A percentile compares a stretch with the other conserved stretches of the same genome.
These are phyloP conservation scores for Craterostigma plantagineum DNA, from an alignment of 257 asterid genomes.

Conservation along the genomic window DNA sequence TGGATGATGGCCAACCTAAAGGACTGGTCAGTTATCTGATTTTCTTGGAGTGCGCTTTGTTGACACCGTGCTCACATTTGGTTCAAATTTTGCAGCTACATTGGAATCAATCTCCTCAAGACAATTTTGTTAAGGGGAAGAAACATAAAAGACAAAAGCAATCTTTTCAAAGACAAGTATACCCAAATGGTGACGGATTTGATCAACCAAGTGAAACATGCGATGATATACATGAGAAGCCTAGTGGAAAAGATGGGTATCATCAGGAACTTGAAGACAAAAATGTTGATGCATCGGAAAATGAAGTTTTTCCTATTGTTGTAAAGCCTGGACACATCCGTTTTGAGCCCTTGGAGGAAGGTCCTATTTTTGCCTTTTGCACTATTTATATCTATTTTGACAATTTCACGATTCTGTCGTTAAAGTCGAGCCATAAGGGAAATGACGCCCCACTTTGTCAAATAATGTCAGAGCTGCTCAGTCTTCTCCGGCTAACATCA, in stretches of 20 bases:
- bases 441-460: neutral
- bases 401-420: conserved; percentile 1
- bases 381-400: conserved; percentile 2
- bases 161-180: conserved; percentile 13
- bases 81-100: conserved; percentile 30
- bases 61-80: too few relatives aligned
- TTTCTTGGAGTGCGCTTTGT: conserved; percentile 2
- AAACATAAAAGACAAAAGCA: conserved; percentile 13
- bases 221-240: conserved; percentile 13
- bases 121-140: conserved; percentile 17
- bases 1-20: conserved; percentile 28
- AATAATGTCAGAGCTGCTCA: too few relatives aligned
- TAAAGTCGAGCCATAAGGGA: too few relatives aligned
- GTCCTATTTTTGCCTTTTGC: conserved; percentile 17
- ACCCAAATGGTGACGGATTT: conserved; percentile 14
- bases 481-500: too few relatives aligned
- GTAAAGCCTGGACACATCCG: conserved; percentile 95
- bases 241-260: conserved; percentile 15
- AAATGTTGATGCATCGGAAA: conserved; percentile 20
- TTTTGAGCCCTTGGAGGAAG: conserved; percentile 67
- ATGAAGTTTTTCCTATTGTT: conserved; percentile 53
- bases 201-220: conserved; percentile 19
- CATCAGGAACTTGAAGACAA: conserved; percentile 15
- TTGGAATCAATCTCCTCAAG: conserved; percentile 39
- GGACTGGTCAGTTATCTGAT: conserved; percentile 47